Base-by-base conservation (phyloP, 176 grass and related monocot species). In the Rhynchospora pubera region DNA sequence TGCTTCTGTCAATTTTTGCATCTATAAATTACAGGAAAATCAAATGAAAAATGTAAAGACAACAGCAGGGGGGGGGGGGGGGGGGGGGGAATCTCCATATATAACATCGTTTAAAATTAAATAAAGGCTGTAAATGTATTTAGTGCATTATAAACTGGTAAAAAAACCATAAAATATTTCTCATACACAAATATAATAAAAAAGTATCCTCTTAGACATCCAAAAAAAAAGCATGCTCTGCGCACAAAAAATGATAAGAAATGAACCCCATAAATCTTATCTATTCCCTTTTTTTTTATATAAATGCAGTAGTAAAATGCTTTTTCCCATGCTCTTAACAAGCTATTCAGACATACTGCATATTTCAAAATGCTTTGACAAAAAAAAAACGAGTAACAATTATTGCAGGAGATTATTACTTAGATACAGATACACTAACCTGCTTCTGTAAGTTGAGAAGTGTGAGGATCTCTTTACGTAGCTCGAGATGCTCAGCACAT, bases 381-480 rank as follows among this genome's bases (percentile, higher is more conserved):
- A 34, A 34, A 34, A 34, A 34, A 34, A 34, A 62, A 80, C 80
- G 59, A 81, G 18, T 47, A 10, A 47, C 18, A 70, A 5, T 11
- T 72, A 12, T 7, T 21, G 24, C 42, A 19, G 51, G 48, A 68
- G 64, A 79, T 62, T 22, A 65, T 71, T 65, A 48, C 12, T 64
- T 68, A 22, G 39, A 34, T 79, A 24, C 1, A 81, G 79, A 64
- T 50, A 83, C 7, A 63, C 11, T 16, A 87, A 98, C 96, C 92
- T 94, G 96, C 67, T 98, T 98, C 82, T 98, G 96, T 85, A 98
- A 85, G 86, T 98, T 98, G 81, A 98, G 92, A 64, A 98, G 78
- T 39, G 96, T 98, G 68, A 98, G 96, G 90, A 98, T 94, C 78
- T 98, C 96, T 42, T 93, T 98, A 65, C 96, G 83, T 50, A 98